phyloP scores from a whole-genome alignment of 2,329 filamentous ascomycete genomes.

The Stachybotrys chartarum region DNA sequence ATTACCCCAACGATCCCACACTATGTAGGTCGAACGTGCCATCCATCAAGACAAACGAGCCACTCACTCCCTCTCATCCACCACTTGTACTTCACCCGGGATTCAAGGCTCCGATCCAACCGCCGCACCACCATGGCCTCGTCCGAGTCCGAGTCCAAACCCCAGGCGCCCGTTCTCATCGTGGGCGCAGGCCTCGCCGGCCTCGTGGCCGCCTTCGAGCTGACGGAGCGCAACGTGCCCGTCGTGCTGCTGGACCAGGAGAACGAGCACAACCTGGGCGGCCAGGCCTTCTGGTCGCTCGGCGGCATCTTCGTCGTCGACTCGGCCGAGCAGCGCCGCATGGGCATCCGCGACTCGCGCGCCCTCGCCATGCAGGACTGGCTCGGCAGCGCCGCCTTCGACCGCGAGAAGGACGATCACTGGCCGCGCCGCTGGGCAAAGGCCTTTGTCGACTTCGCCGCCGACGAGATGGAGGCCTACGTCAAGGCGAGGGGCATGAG shows the following conservation, averaged over 20 bases:
- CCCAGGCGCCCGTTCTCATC: slow-evolving; percentile 38
- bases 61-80: no score
- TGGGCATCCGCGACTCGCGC: slow-evolving; percentile 51
- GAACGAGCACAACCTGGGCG: slow-evolving; percentile 47
- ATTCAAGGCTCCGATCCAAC: no score
- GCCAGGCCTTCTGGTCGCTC: slow-evolving; percentile 58
- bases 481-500: slow-evolving; percentile 44
- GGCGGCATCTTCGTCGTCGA: slow-evolving; percentile 55
- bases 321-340: slow-evolving; percentile 47
- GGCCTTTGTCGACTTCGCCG: slow-evolving; percentile 55
- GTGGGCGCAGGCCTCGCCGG: slow-evolving; percentile 51
- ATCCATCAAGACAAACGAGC: no score
- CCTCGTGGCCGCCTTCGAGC: slow-evolving; percentile 53
- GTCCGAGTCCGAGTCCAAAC: no score
- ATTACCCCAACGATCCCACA: no score
- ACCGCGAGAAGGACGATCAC: slow-evolving; percentile 46
- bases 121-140: no score
- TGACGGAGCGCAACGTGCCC: slow-evolving; percentile 41
- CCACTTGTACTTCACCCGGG: no score
- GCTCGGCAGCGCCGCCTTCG: slow-evolving; percentile 50
- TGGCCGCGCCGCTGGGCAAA: slow-evolving; percentile 58
- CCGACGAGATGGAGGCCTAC: slow-evolving; percentile 51
- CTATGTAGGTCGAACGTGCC: no score
- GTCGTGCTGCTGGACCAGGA: slow-evolving; percentile 52
- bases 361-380: slow-evolving; percentile 53